Evolutionary conservation across 148 eudicot genomes (phyloP), one percentile per base, ranked within the genome.

Genomic region (Nepenthes mirabilis): DNA sequence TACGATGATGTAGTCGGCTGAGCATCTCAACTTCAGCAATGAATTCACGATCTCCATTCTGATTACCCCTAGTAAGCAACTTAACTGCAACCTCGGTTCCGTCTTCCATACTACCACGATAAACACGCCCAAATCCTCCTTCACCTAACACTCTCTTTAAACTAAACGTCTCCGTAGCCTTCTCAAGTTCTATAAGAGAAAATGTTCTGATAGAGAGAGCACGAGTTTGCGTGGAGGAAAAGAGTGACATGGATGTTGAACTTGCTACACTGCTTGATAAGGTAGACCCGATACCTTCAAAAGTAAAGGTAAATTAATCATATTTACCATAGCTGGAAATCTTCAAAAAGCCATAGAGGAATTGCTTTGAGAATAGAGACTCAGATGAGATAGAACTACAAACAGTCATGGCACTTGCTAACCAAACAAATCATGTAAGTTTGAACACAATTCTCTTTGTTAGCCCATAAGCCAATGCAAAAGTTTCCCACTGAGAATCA

Each of bases 21-120:
- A 94, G 73, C 95, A 94, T 89, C 83, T 89, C 99, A 54, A 94
- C 88, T 70, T 94, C 99, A 14, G 99, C 88, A 61, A 86, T 82
- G 61, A 94, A 94, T 70, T 89, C 97, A 69, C 86, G 87, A 58
- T 79, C 95, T 51, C 99, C 95, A 68, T 86, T 84, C 59, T 86
- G 95, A 68, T 65, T 78, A 64, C 79, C 91, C 70, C 82, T 80
- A 43, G 85, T 93, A 59, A 93, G 96, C 82, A 93, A 81, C 76
- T 91, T 91, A 53, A 91, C 87, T 4, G 97, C 97, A 58, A 91
- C 78, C 62, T 69, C 66, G 35, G 86, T 81, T 62, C 87, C 90
- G 55, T 87, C 95, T 70, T 78, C 95, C 48, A 91, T 80, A 53
- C 74, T 66, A 37, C 95, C 97, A 45, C 83, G 64, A 58, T 85